Base-by-base conservation (phyloP, 2,329 filamentous ascomycete genomes). In the Sordariomycetes sp. region DNA sequence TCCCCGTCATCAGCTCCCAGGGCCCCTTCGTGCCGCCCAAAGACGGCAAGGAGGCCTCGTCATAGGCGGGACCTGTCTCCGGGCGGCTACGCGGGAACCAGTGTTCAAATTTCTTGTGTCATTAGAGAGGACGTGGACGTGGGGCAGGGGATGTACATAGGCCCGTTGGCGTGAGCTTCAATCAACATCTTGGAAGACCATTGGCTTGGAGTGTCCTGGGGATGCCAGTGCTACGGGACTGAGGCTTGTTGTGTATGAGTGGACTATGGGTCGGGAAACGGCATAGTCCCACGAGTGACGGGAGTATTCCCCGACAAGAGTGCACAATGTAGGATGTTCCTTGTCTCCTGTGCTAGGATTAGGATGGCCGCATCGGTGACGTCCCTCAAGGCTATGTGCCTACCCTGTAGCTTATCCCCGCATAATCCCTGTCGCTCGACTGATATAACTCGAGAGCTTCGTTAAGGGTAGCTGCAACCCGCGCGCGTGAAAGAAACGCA, bases 1-100 rank as follows among this genome's bases (percentile, higher is more conserved):
- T 76, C 63, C 74, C 74, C 61, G 74, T 75, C 61, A 69, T 72
- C 51, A 68, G 71, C 58, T 67, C 69, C 55, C 71, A 75, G 57
- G 72, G 72, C 63, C 74, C 74, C 53, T 76, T 75, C 60, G 59
- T 68, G 58, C 61, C 71, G 37, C 65, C 62, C 60, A 66, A 72
- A 64, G 65, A 62, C 53, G 68, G 72, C 60, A 71, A 71, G 66
- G 54, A 62, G 54, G 54, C 55, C 11, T 59, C n/a, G 20, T 50
- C 46, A 50, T 50, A 50, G 8, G n/a, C 16, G n/a, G 46, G 5
- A n/a, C 11, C 40, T 46, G 18, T 18, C n/a, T 7, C 18, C 40
- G 2, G 40, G 18, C 18, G 18, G 16, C 40, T 46, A n/a, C 6
- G 18, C 16, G n/a, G n/a, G 16, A 46, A n/a, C 16, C 37, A 14